Base-by-base conservation (phyloP, 2,329 filamentous ascomycete genomes). In the Colletotrichum salicis region DNA sequence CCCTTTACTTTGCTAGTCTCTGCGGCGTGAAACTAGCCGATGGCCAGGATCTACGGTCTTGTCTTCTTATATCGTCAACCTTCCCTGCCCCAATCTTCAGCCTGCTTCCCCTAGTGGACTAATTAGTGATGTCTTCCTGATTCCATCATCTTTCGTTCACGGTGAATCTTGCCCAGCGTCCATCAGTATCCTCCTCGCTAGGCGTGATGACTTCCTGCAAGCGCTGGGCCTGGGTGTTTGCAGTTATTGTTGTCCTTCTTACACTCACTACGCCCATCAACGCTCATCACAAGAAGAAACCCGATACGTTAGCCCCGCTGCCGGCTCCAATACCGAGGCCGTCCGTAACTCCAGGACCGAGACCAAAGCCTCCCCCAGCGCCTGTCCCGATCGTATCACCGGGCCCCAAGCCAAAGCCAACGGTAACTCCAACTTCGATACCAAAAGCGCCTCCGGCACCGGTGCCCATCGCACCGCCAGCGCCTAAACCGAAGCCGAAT, bases 201-300 rank as follows among this genome's bases (percentile, higher is more conserved):
- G 29, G 65, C 65, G 55, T 22, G 27, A 72, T 72, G 70, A 59
- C 65, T 60, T 19, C 13, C 19, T 37, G 24, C n/a, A 11, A 24
- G 45, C 69, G 64, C 45, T 55, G 65, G 54, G 56, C 33, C 19
- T 59, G 65, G 59, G 19, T 64, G 22, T 37, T 48, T 11, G 35
- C 35, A 13, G 19, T 60, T 7, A n/a, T 57, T 12, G 19, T 22
- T 22, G 22, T 64, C 6, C 35, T 72, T 12, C 5, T 70, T 19
- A 41, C 65, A 5, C 70, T 64, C 35, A 2, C 48, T 48, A 1
- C 55, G 6, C 4, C 51, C n/a, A 35, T 10, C 10, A 31, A 29
- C 3, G 60, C 33, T 2, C 60, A 71, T 54, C 57, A 31, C 6
- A 35, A 54, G 22, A 59, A 51, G 57, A 24, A 27, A 29, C 37